Base-by-base conservation (phyloP, 176 grass and related monocot species). In the Saccharum spontaneum region DNA sequence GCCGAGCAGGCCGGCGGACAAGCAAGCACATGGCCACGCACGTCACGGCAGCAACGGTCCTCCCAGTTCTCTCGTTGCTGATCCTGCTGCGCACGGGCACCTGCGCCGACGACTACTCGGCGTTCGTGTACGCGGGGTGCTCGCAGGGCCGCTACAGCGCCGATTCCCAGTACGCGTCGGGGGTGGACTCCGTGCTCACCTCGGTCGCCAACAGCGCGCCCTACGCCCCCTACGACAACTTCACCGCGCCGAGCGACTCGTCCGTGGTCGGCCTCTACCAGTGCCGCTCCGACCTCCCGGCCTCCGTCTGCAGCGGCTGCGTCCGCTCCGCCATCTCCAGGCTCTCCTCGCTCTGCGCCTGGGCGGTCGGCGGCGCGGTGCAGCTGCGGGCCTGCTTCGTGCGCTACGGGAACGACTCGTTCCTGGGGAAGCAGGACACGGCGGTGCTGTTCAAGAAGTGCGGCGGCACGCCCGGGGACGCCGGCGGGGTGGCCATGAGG, bases 361-460 rank as follows among this genome's bases (percentile, higher is more conserved):
- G 83, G 10, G 90, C 90, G 2, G 77, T 85, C 7, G 87, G 85
- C 10, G 95, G 87, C 12, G 83, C 82, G 0, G 91, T 95, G 34
- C 95, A 98, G 90, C 95, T 98, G 76, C 90, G 87, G 46, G 93
- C 92, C 49, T 98, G 95, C 89, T 93, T 95, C 77, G n/a, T 98
- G 10, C 90, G 95, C n/a, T 98, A 98, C 87, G 89, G 93, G 33
- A 98, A 98, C 78, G 90, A 98, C 63, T 91, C 95, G 49, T 95
- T 98, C 89, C 50, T 98, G 1, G 95, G 88, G 44, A 88, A 30
- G 70, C 94, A 66, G 46, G 94, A 97, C 86, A 97, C 78, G 0
- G 74, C 89, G 20, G 74, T 97, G 55, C 86, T 94, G 28, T 94
- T 94, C 92, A 92, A 97, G 87, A 92, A 89, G 75, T 97, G 94